Evolutionary conservation across 2,329 filamentous ascomycete genomes (phyloP), one percentile per base, ranked within the genome.

Genomic region (Magnaporthiopsis rhizophila): DNA sequence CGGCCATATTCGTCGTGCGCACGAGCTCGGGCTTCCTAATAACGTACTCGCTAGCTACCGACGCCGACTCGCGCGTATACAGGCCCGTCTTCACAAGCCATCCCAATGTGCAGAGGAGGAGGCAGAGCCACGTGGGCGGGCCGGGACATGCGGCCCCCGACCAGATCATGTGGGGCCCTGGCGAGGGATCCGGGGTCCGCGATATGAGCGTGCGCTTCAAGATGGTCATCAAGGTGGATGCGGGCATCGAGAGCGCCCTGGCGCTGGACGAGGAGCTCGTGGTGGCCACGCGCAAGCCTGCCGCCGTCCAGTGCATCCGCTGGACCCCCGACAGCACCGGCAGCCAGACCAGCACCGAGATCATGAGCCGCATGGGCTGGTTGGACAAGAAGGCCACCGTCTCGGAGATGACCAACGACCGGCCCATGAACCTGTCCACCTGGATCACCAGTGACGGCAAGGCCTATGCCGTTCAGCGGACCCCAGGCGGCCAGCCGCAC

Each of bases 181-280:
- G 93, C 45, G 95, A 97, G 74, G 90, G 90, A 12, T 84, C 84
- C 61, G 91, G 91, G 3, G 88, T 97, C 62, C 86, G 87, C 63
- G 95, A 99, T 76, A 86, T 96, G 64, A 96, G 89, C 70, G 83
- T 99, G 61, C 89, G 92, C 13, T 99, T 99, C 76, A 86, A 94
- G 65, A 97, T 97, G 90, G 94, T 97, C 18, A 98, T 99, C 72
- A 96, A 96, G 74, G 92, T 99, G 24, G 95, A 99, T 76, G 95
- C 95, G 3, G 95, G 95, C 2, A 97, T 99, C 70, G 88, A 88
- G 69, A 91, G 88, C 71, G 92, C 30, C 91, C 79, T 98, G 64
- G 94, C 95, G 2, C 82, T 98, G 28, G 95, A 98, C 69, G 91
- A 97, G 64, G 95, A 98, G 75, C 80, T 99, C 57, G 83, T 98